Evolutionary conservation across 257 asterid species (phyloP).

Genomic region (Solanum boliviense): DNA sequence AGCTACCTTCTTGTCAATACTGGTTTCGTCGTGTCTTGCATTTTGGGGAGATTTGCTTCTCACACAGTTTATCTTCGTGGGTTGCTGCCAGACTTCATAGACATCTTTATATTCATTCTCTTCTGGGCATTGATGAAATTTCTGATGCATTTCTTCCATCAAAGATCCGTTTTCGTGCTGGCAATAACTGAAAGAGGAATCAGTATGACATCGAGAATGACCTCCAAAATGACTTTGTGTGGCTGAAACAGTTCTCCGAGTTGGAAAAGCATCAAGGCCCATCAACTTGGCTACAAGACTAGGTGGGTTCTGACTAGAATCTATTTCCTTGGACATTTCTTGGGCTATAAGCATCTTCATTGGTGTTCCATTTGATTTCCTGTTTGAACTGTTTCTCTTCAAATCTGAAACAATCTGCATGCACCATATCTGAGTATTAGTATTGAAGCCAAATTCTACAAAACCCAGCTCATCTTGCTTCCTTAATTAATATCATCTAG

Average conservation of each 20-base stretch:
- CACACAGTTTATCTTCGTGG: conserved; percentile 21
- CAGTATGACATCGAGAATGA: conserved; percentile 48
- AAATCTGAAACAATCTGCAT: conserved; percentile 50
- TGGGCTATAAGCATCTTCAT: conserved; percentile 90
- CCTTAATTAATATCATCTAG: conserved; percentile 2
- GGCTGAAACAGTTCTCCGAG: conserved; percentile 41
- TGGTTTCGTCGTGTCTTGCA: conserved; percentile 32
- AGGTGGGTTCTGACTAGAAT: conserved; percentile 47
- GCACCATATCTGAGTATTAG: conserved; percentile 9
- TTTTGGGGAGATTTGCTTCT: conserved; percentile 36
- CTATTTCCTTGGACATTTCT: conserved; percentile 85
- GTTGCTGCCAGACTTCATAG: conserved; percentile 49
- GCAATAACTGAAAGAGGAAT: conserved; percentile 50
- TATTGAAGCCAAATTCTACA: conserved; percentile 1
- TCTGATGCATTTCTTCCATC: conserved; percentile 10
- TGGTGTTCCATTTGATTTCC: conserved; percentile 54
- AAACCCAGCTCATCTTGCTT: background rate
- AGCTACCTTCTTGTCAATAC: conserved; percentile 54
- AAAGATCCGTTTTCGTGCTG: conserved; percentile 52
- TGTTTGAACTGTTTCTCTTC: conserved; percentile 29
- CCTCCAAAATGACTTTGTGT: conserved; percentile 30
- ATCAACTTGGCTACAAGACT: conserved; percentile 87
- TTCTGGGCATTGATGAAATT: conserved; percentile 26
- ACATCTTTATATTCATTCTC: conserved; percentile 55
- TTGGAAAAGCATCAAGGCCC: conserved; percentile 96